Base-by-base conservation (phyloP, 148 eudicot genomes). In the Suaeda aralocaspica region DNA sequence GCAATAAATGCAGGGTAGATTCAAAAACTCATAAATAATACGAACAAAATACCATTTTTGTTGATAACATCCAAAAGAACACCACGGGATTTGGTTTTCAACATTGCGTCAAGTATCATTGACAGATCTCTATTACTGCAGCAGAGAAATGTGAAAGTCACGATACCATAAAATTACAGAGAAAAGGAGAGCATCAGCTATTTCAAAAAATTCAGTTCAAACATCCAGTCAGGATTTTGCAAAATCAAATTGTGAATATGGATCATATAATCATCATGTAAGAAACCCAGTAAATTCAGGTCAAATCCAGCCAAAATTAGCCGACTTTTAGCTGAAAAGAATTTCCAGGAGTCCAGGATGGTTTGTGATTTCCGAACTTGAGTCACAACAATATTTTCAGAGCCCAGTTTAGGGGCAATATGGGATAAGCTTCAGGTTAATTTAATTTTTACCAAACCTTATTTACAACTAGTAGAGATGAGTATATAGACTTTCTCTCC, bases 121-220 rank as follows among this genome's bases (percentile, higher is more conserved):
- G 98, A 93, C 72, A 93, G 98, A 73, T 93, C 92, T 69, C 96
- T 80, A 74, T 88, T 93, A 80, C 98, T 93, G 95, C 77, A 85
- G 60, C 28, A 46, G 71, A 70, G 66, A 26, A 63, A 16, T 29
- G 57, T 22, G 59, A 58, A 68, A 56, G 12, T 29, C 42, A 50
- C 30, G 30, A 52, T 65, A n/a, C 53, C 24, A 67, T 28, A 29
- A 7, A 2, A 52, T 6, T 21, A 62, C 9, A 42, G 62, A 39
- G 66, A 50, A 28, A 28, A 11, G 71, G 58, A 72, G 42, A 67
- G 65, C 19, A 22, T 21, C 73, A 58, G 19, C 67, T 52, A 29
- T 21, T 29, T 26, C 62, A 39, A 39, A 39, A 26, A 16, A n/a
- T n/a, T 1, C 56, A 6, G 33, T 51, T 51, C 41, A 62, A 36